Percentiles rank a stretch among this genome's conserved stretches.
Conservation (phyloP, 768 basidiomycete genomes). For the Russula foetens region DNA sequence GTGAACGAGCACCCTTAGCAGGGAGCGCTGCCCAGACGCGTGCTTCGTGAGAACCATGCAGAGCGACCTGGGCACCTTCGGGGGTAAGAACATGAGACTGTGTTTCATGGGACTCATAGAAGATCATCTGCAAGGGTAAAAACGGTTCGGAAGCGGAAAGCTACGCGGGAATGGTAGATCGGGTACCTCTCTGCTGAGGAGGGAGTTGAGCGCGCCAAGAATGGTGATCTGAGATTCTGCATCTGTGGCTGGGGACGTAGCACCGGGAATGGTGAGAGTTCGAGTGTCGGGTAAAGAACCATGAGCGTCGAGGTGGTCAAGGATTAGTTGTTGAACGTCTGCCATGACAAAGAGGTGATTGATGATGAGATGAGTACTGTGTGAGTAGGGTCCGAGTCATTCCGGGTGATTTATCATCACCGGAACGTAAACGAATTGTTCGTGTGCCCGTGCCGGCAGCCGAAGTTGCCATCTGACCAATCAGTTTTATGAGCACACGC, state of each 20-base stretch:
- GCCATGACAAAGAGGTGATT: conserved; percentile 43
- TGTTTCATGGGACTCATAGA: conserved; percentile 70
- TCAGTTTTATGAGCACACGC: neutral
- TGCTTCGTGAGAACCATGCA: conserved; percentile 88
- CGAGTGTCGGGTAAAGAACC: conserved; percentile 61
- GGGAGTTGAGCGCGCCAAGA: conserved; percentile 86
- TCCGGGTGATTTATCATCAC: neutral
- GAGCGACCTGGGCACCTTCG: conserved; percentile 75
- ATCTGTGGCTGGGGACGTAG: conserved; percentile 45
- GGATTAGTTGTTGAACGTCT: conserved; percentile 75
- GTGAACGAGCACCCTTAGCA: conserved; percentile 54
- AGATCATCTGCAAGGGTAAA: conserved; percentile 57
- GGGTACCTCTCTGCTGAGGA: conserved; percentile 29
- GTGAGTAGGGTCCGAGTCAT: neutral
- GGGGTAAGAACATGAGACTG: conserved; percentile 65
- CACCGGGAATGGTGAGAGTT: conserved; percentile 55
- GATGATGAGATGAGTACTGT: neutral
- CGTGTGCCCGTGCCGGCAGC: neutral
- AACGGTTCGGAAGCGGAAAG: conserved; percentile 9
- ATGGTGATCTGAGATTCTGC: conserved; percentile 78
- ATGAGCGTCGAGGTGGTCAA: conserved; percentile 57
- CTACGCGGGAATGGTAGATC: neutral
- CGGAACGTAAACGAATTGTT: too few relatives aligned
- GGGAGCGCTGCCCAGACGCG: conserved; percentile 87
- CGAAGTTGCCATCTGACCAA: neutral